phyloP scores from a whole-genome alignment of 306 rosid species.

The Cyclanthera cordifolia region DNA sequence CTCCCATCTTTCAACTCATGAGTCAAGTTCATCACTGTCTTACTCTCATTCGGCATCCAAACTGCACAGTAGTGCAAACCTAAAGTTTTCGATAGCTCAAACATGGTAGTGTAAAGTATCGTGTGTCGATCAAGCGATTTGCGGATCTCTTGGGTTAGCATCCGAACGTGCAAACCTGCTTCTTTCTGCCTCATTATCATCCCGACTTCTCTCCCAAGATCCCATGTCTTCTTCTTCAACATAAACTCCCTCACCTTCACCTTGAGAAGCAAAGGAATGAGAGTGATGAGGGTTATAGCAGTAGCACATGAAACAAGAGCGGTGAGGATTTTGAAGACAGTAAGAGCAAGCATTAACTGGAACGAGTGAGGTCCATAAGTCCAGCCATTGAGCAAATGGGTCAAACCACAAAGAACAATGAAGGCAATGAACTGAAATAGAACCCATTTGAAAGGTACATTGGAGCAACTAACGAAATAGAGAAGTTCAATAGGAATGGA shows the following conservation, averaged over 20 bases:
- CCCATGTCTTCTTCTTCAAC: slow-evolving; percentile 98
- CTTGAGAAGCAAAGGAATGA: slow-evolving; percentile 90
- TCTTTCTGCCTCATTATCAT: slow-evolving; percentile 74
- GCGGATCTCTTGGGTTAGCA: slow-evolving; percentile 99
- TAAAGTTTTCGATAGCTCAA: slow-evolving; percentile 78
- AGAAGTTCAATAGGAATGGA: slow-evolving; percentile 93
- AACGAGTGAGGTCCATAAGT: slow-evolving; percentile 96
- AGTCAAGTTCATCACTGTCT: slow-evolving; percentile 74
- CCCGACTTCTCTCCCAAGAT: slow-evolving; percentile 91
- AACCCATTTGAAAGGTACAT: slow-evolving; percentile 98
- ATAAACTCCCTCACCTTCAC: slow-evolving; percentile 96
- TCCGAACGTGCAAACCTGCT: slow-evolving; percentile 83
- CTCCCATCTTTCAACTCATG: slow-evolving; percentile 61
- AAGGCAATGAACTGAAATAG: slow-evolving; percentile 84
- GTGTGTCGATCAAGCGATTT: slow-evolving; percentile 86
- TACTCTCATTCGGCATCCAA: slow-evolving; percentile 93
- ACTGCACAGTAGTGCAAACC: slow-evolving; percentile 92
- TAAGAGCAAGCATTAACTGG: slow-evolving; percentile 92
- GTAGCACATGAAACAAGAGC: slow-evolving; percentile 98
- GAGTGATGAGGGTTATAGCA: slow-evolving; percentile 83
- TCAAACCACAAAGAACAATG: slow-evolving; percentile 89
- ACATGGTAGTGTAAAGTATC: slow-evolving; percentile 71
- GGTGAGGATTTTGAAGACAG: slow-evolving; percentile 85
- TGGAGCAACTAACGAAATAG: slow-evolving; percentile 92
- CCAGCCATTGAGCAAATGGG: slow-evolving; percentile 97